Conservation (phyloP, 768 basidiomycete genomes). For the Leccinum boreale region DNA sequence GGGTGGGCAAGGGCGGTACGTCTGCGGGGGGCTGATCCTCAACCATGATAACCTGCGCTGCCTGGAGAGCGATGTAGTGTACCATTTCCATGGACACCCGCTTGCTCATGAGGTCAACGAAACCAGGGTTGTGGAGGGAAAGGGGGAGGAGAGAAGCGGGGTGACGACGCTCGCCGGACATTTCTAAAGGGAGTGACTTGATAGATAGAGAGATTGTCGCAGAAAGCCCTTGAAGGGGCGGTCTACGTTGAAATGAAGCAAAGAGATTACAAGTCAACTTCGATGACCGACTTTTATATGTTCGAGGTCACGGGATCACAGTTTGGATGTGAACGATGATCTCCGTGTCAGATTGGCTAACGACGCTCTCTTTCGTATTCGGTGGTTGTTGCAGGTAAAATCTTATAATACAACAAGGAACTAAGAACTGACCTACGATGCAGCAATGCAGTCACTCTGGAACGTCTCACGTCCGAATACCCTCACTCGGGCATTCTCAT, state of each 20-base stretch:
- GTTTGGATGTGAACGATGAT: constrained; percentile 9
- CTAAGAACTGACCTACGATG: background rate
- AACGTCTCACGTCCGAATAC: constrained; percentile 65
- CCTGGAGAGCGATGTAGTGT: constrained; percentile 75
- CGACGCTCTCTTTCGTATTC: constrained; percentile 73
- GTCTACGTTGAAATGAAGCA: constrained; percentile 18
- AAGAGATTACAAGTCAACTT: background rate
- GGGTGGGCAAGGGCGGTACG: constrained; percentile 50
- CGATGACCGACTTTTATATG: constrained; percentile 8
- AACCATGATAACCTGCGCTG: constrained; percentile 70
- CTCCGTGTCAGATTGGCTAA: constrained; percentile 45
- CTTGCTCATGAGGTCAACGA: constrained; percentile 74
- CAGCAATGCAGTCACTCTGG: constrained; percentile 77
- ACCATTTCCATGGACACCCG: constrained; percentile 86
- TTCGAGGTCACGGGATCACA: constrained; percentile 28
- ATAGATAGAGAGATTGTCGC: constrained; percentile 27
- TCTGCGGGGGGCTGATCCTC: constrained; percentile 44
- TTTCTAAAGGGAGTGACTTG: constrained; percentile 30
- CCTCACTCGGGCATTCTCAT: constrained; percentile 78
- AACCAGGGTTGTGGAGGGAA: constrained; percentile 72
- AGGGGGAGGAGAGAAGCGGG: constrained; percentile 82
- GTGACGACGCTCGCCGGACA: constrained; percentile 46
- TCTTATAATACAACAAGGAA: too few relatives aligned
- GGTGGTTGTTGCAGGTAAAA: constrained; percentile 80
- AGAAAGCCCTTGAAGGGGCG: background rate